These are phyloP conservation scores for Anthostomella pinea DNA, from an alignment of 2,329 filamentous ascomycete genomes.

Conservation along the genomic window DNA sequence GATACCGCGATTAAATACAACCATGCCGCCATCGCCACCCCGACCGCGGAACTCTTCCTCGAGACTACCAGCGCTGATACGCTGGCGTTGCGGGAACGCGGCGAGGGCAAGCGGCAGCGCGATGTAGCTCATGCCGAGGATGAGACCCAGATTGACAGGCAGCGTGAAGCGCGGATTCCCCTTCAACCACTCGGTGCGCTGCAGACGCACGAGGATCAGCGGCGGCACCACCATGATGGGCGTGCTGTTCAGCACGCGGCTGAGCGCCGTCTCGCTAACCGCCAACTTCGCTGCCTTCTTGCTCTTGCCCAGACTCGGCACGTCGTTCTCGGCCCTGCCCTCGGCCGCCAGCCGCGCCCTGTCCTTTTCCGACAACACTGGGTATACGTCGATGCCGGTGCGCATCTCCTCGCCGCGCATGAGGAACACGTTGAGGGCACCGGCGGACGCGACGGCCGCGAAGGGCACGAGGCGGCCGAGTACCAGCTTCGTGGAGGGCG, in stretches of 20 bases:
- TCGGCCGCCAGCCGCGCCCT: slow-evolving; percentile 54
- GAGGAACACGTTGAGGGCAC: slow-evolving; percentile 90
- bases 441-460: slow-evolving; percentile 87
- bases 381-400: slow-evolving; percentile 88
- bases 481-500: slow-evolving; percentile 71
- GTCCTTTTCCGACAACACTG: slow-evolving; percentile 69
- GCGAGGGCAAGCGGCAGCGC: slow-evolving; percentile 86
- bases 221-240: slow-evolving; percentile 97
- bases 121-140: slow-evolving; percentile 81
- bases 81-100: slow-evolving; percentile 89
- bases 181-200: slow-evolving; percentile 80
- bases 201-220: slow-evolving; percentile 77
- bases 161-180: slow-evolving; percentile 71
- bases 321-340: slow-evolving; percentile 62
- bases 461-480: slow-evolving; percentile 91
- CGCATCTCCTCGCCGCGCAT: slow-evolving; percentile 97
- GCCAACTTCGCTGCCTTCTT: slow-evolving; percentile 84
- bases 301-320: slow-evolving; percentile 77
- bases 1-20: slow-evolving; percentile 97
- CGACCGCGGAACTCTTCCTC: slow-evolving; percentile 84
- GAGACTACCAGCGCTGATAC: slow-evolving; percentile 69
- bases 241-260: slow-evolving; percentile 87
- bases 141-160: slow-evolving; percentile 83
- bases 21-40: slow-evolving; percentile 74
- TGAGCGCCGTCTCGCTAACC: slow-evolving; percentile 88